These are phyloP conservation scores for Fusarium dlaminii DNA, from an alignment of 2,329 filamentous ascomycete species.

Conservation along the genomic window DNA sequence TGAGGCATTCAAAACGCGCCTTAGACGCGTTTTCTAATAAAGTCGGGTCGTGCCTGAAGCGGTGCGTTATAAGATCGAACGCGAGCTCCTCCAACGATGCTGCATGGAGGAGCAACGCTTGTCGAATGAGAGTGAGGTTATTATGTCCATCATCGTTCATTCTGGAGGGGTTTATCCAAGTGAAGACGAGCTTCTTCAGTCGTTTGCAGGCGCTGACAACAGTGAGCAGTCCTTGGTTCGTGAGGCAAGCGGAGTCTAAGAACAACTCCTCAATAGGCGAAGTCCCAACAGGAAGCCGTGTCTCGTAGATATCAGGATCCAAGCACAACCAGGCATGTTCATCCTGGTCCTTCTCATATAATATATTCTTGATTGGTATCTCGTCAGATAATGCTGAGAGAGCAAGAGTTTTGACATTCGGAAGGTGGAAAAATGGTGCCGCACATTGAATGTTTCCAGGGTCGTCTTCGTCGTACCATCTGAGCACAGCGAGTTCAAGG, in stretches of 20 bases:
- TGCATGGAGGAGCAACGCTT: neutral
- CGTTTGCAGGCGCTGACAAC: neutral
- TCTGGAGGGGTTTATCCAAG: neutral
- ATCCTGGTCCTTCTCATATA: rapidly evolving
- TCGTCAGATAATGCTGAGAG: rapidly evolving
- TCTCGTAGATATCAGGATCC: neutral
- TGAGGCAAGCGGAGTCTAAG: neutral
- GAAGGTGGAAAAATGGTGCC: neutral
- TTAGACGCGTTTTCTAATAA: neutral
- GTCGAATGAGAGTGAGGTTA: neutral
- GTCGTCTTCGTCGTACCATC: rapidly evolving
- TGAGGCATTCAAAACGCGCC: rapidly evolving
- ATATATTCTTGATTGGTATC: neutral
- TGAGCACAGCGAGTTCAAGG: neutral
- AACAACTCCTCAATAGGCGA: neutral
- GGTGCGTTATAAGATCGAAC: neutral
- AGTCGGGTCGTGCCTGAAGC: neutral
- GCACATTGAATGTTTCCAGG: rapidly evolving
- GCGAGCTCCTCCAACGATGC: neutral
- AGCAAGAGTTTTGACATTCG: neutral
- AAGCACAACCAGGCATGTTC: rapidly evolving
- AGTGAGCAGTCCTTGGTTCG: neutral
- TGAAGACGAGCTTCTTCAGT: neutral
- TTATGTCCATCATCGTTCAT: neutral
- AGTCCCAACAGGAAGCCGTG: neutral